These are phyloP conservation scores for Colletotrichum limetticola DNA, from an alignment of 2,329 filamentous ascomycete genomes.

Conservation along the genomic window DNA sequence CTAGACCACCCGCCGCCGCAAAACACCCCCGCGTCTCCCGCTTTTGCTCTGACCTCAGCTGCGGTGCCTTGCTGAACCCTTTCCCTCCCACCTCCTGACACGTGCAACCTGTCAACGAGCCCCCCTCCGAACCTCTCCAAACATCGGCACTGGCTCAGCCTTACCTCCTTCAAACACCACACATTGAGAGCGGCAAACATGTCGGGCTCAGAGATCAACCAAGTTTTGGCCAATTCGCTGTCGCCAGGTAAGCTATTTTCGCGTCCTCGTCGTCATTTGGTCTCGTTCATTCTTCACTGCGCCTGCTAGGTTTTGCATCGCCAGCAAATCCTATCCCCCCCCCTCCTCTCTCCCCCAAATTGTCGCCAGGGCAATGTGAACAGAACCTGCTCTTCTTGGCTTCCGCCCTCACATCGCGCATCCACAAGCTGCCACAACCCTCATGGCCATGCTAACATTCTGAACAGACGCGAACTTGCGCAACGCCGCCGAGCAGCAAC, in stretches of 20 bases:
- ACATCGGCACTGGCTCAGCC: conserved; percentile 33
- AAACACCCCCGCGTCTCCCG: conserved; percentile 25
- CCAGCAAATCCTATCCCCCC: conserved; percentile 10
- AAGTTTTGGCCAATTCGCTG: conserved; percentile 96
- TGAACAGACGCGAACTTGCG: conserved; percentile 85
- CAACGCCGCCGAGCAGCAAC: conserved; percentile 92
- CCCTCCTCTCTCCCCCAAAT: conserved; percentile 1
- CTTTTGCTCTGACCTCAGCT: conserved; percentile 16
- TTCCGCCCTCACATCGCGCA: conserved; percentile 23
- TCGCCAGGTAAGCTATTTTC: conserved; percentile 78
- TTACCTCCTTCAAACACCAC: conserved; percentile 22
- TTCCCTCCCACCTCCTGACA: conserved; percentile 33
- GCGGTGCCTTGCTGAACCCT: conserved; percentile 29
- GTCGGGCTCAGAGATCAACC: conserved; percentile 91
- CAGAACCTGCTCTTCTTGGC: conserved; percentile 11
- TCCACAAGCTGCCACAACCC: conserved; percentile 9
- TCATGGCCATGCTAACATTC: conserved; percentile 41
- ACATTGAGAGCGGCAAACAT: conserved; percentile 58
- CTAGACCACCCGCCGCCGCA: conserved; percentile 19
- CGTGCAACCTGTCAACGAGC: conserved; percentile 34
- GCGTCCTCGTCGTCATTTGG: conserved; percentile 14
- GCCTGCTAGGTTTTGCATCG: conserved; percentile 14
- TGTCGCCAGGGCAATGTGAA: conserved; percentile 18
- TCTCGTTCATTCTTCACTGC: conserved; percentile 19
- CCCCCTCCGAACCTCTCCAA: conserved; percentile 26